Base-by-base conservation (phyloP, 176 grass and related monocot genomes). In the Musa troglodytarum region DNA sequence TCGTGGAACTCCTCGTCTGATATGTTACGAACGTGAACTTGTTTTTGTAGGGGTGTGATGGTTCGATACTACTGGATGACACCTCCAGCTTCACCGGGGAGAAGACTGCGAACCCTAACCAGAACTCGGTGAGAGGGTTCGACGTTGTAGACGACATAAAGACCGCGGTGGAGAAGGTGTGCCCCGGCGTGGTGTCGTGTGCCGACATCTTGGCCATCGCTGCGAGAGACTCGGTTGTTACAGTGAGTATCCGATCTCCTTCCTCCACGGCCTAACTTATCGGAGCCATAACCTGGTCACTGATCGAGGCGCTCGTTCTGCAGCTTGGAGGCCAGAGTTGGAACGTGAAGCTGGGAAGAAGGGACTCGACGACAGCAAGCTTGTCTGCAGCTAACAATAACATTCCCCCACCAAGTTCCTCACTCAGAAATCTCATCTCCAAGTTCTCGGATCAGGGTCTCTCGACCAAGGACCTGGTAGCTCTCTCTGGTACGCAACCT, bases 291-390 rank as follows among this genome's bases (percentile, higher is more conserved):
- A 65, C 11, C 2, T 23, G 19, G 23, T 25, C n/a, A 23, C 23
- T 23, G 10, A 23, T 23, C 63, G 12, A 12, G 14, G 21, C 21
- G 11, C 2, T 67, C 1, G 21, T 20, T 56, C n/a, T 53, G 22
- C 9, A 84, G 52, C 81, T 89, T 54, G 89, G 87, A 7, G 89
- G 92, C 0, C 89, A 84, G 1, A 12, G 28, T 73, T 92, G 89
- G 89, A 43, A 77, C 51, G 89, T 92, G 51, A 92, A 88, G 77
- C 1, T 86, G 73, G 90, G 87, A 1, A 79, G 90, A 72, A 92
- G 84, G 56, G 91, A 95, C 70, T 90, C 91, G 11, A 90, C 11
- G 54, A 84, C 83, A 68, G 91, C 91, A 73, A 95, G 85, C 76
- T 72, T 81, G 54, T 26, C 7, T 24, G 59, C 17, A 52, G 91